These are phyloP conservation scores for Botrytis squamosa DNA, from an alignment of 2,329 filamentous ascomycete genomes.

Conservation along the genomic window DNA sequence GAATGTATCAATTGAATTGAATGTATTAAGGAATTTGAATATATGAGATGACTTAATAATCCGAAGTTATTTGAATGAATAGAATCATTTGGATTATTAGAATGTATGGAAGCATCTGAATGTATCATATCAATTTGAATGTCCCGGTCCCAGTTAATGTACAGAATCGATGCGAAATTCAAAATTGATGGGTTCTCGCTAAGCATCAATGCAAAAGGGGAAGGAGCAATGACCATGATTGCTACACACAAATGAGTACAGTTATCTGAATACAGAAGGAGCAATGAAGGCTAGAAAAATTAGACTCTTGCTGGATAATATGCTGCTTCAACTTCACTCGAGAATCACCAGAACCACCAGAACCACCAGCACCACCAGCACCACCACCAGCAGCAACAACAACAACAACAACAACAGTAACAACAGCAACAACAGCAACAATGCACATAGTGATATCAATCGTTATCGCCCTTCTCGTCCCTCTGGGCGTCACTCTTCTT, in stretches of 20 bases:
- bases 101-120: no score
- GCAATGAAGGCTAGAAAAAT: not conserved
- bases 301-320: not conserved
- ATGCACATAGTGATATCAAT: no score
- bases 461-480: no score
- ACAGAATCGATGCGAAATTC: no score
- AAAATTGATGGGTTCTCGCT: not conserved
- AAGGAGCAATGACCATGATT: not conserved
- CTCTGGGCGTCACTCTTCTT: no score
- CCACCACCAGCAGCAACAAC: not conserved
- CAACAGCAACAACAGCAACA: not conserved
- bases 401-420: not conserved
- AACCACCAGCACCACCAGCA: accelerated
- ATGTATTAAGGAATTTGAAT: no score
- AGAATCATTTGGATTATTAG: no score
- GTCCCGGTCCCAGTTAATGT: no score
- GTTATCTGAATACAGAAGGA: not conserved
- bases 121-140: no score
- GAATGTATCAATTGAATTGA: no score
- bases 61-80: no score
- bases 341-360: not conserved
- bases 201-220: not conserved
- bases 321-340: not conserved
- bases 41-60: no score
- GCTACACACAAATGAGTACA: not conserved